phyloP scores from a whole-genome alignment of 75 land plant genomes.

The Picea sitchensis region DNA sequence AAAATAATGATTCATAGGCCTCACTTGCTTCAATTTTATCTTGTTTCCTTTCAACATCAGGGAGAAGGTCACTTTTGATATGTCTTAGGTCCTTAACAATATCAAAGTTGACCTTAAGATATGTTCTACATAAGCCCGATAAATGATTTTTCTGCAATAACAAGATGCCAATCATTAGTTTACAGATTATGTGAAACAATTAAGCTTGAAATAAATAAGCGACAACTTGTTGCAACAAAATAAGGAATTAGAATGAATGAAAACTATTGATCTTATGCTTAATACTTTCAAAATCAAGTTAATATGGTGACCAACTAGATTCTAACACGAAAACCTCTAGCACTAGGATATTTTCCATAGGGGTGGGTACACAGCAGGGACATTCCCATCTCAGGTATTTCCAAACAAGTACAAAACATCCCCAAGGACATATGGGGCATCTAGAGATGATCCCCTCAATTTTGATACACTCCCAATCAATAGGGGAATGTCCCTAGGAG shows the following conservation, averaged over 20 bases:
- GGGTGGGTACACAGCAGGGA: too few species aligned
- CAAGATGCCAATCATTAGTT: not conserved
- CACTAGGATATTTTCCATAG: too few species aligned
- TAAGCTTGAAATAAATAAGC: not conserved
- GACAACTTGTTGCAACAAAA: not conserved
- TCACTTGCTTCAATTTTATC: too few species aligned
- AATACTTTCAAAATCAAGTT: not conserved
- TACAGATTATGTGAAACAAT: too few species aligned
- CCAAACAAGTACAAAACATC: too few species aligned
- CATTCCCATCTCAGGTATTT: too few species aligned
- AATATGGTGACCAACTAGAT: not conserved
- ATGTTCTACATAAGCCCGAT: slow-evolving; percentile 68
- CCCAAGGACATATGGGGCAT: too few species aligned
- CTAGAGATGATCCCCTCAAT: too few species aligned
- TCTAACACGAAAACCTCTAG: not conserved
- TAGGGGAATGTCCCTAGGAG: too few species aligned
- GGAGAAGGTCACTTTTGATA: slow-evolving; percentile 76
- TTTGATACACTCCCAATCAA: too few species aligned
- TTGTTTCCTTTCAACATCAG: slow-evolving; percentile 84
- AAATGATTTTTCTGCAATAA: slow-evolving; percentile 90
- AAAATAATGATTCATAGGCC: too few species aligned
- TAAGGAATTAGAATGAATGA: not conserved
- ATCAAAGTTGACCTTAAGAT: slow-evolving; percentile 82
- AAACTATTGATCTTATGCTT: not conserved
- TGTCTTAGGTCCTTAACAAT: slow-evolving; percentile 84